phyloP scores from a whole-genome alignment of 768 basidiomycete species.

The Suillus occidentalis region DNA sequence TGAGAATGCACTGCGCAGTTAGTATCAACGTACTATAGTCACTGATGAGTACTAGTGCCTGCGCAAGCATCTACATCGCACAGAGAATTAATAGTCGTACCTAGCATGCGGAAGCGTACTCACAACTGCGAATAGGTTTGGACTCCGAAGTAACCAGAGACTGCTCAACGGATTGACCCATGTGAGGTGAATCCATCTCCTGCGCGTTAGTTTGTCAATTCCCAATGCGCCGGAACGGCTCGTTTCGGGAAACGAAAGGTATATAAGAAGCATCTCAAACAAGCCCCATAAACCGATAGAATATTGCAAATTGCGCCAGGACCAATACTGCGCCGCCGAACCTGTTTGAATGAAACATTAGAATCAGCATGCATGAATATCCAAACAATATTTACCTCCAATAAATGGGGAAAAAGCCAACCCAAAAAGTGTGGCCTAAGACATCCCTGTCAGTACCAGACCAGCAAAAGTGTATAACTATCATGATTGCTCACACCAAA shows the following conservation, averaged over 20 bases:
- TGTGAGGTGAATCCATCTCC: conserved; percentile 27
- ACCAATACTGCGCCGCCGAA: conserved; percentile 53
- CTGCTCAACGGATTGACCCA: conserved; percentile 61
- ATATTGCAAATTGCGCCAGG: conserved; percentile 64
- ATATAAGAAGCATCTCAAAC: conserved; percentile 39
- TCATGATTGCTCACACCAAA: too few relatives aligned
- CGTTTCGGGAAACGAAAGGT: conserved; percentile 60
- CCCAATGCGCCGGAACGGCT: conserved; percentile 58
- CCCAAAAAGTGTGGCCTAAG: too few relatives aligned
- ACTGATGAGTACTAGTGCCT: background rate
- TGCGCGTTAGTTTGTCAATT: conserved; percentile 43
- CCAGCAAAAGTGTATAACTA: too few relatives aligned
- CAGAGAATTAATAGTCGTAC: background rate
- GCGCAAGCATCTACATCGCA: background rate
- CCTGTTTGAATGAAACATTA: conserved; percentile 31
- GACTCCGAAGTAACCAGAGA: conserved; percentile 53
- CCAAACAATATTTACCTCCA: background rate
- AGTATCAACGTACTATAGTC: background rate
- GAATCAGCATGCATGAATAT: background rate
- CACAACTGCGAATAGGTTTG: conserved; percentile 56
- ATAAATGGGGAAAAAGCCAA: too few relatives aligned
- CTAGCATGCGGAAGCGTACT: conserved; percentile 19
- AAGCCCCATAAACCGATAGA: conserved; percentile 42
- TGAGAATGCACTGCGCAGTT: conserved; percentile 27
- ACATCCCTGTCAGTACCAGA: too few relatives aligned